Base-by-base conservation (phyloP, 2,329 filamentous ascomycete genomes). In the Pseudogymnoascus sp. region DNA sequence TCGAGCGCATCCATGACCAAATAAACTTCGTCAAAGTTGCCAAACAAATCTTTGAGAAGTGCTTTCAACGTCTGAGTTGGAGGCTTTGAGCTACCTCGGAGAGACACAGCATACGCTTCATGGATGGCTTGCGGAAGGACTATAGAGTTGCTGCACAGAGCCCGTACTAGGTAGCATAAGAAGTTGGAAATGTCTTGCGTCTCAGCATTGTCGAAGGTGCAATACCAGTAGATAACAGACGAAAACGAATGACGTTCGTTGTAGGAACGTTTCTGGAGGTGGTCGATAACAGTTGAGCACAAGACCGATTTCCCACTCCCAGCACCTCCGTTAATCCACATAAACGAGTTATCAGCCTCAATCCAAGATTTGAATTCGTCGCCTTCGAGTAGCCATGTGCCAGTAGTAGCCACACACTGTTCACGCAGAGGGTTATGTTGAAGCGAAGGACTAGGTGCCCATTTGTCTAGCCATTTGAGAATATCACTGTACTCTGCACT, bases 1-100 rank as follows among this genome's bases (percentile, higher is more conserved):
- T 66, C 65, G 2, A 65, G 58, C 12, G 65, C 65, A 63, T 65
- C 65, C 2, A 63, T 16, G 32, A 66, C 58, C 16, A 66, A 9
- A 38, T 61, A 66, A 18, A 63, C 22, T 8, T 61, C 20, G 8
- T 60, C 58, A 47, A 65, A 62, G 2, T 38, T 43, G 2, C 18
- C 32, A 3, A 62, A 47, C 7, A 61, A 32, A 32, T 32, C 57
- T 47, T 38, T 57, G 2, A 64, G 58, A 37, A 64, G 60, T 35
- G n/a, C 14, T 1, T 63, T 47, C 5, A 60, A 25, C 8, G 41
- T 60, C 12, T 61, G 32, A 12, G 18, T 41, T 8, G 57, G 41
- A 8, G 62, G 62, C n/a, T 38, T 41, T 32, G 60, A 60, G 32
- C 60, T 62, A 11, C 63, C 63, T 50, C 43, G 5, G 25, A 61